phyloP scores from a whole-genome alignment of 805 yeast species.

The Candida ponderosae region DNA sequence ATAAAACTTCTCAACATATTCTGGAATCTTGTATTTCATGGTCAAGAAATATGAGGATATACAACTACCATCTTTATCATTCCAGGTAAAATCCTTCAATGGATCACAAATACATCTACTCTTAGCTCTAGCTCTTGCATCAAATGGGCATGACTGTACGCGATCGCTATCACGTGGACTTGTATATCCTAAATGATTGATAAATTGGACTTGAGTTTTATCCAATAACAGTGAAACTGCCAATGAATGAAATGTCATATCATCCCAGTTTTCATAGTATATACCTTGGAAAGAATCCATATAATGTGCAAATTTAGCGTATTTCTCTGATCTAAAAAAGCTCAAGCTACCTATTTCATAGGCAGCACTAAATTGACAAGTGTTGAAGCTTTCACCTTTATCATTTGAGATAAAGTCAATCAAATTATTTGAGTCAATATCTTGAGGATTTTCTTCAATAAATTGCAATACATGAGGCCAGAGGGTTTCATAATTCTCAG shows the following conservation, averaged over 20 bases:
- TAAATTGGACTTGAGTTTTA: conserved; percentile 58
- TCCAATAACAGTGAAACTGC: conserved; percentile 71
- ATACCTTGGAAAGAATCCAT: conserved; percentile 73
- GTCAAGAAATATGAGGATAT: conserved; percentile 46
- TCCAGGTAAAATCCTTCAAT: conserved; percentile 64
- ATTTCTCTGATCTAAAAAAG: conserved; percentile 67
- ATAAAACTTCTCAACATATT: conserved; percentile 3
- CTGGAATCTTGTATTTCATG: conserved; percentile 9
- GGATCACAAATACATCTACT: conserved; percentile 73
- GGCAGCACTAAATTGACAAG: conserved; percentile 86
- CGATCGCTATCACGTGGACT: conserved; percentile 61
- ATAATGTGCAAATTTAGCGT: conserved; percentile 56
- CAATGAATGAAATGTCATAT: conserved; percentile 79
- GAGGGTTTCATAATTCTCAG: conserved; percentile 56
- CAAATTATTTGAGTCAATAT: conserved; percentile 52
- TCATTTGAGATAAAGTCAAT: conserved; percentile 68
- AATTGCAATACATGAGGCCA: conserved; percentile 71
- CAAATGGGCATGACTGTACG: conserved; percentile 55
- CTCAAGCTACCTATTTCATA: conserved; percentile 74
- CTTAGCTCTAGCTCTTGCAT: conserved; percentile 43
- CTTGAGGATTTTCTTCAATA: conserved; percentile 49
- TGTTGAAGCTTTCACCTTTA: conserved; percentile 62
- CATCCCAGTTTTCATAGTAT: conserved; percentile 90
- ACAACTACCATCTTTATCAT: conserved; percentile 47
- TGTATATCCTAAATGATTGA: conserved; percentile 72